These are phyloP conservation scores for Pythium chondricola DNA, from an alignment of 352 stramenopile genomes.

Conservation along the genomic window DNA sequence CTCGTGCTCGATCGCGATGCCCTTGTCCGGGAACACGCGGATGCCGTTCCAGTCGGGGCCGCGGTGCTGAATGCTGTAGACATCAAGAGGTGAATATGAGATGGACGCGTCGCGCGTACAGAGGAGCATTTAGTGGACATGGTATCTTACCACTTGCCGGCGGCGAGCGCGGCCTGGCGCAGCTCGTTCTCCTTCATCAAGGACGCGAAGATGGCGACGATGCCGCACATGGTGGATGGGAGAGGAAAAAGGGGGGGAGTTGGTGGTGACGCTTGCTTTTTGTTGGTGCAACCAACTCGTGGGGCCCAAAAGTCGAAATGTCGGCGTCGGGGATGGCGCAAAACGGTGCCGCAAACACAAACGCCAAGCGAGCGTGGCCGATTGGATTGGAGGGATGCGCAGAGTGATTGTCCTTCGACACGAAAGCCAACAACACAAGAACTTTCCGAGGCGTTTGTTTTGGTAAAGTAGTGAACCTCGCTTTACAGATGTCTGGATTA, in stretches of 20 bases:
- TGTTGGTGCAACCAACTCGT: neutral
- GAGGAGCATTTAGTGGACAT: neutral
- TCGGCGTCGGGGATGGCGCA: neutral
- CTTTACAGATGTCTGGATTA: neutral
- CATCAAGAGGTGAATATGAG: neutral
- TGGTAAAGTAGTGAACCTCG: neutral
- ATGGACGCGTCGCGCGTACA: neutral
- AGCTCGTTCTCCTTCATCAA: conserved; percentile 91
- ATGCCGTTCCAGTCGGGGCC: conserved; percentile 96
- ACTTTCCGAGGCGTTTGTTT: conserved; percentile 10
- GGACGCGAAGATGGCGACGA: conserved; percentile 97
- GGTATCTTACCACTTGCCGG: conserved; percentile 78
- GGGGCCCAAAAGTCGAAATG: too few species aligned
- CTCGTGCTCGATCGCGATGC: conserved; percentile 94
- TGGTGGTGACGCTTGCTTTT: neutral
- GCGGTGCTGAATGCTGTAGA: conserved; percentile 89
- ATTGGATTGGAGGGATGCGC: neutral
- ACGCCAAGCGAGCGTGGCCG: too few species aligned
- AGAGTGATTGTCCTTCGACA: conserved; percentile 20
- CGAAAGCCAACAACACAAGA: conserved; percentile 17
- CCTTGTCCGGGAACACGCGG: conserved; percentile 65
- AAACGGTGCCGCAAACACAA: too few species aligned
- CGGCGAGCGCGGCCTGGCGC: conserved; percentile 91
- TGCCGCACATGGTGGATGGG: conserved; percentile 91
- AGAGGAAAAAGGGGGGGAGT: neutral